Percentiles rank a stretch among this genome's conserved stretches.
Evolutionary conservation across 2,329 filamentous ascomycete species (phyloP).

Genomic region (Chrysosphaeria jannelii): DNA sequence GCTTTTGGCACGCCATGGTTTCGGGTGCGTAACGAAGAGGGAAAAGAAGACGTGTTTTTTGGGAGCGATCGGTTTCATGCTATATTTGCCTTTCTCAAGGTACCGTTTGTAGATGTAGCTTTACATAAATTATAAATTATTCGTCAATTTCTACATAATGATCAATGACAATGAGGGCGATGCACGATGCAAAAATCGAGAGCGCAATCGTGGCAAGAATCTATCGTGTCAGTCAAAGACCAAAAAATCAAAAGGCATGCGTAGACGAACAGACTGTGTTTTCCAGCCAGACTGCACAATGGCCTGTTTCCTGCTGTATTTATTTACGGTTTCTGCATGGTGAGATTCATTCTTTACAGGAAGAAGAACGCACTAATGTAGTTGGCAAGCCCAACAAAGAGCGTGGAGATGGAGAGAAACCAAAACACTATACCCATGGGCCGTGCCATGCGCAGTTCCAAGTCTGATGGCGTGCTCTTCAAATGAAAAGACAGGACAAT

Average conservation of each 20-base stretch:
- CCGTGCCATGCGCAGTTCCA: slow-evolving; percentile 49
- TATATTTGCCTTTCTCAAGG: no score
- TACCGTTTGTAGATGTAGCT: no score
- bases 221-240: slow-evolving; percentile 9
- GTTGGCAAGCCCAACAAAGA: slow-evolving; percentile 52
- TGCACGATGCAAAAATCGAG: no score
- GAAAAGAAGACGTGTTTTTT: slow-evolving; percentile 38
- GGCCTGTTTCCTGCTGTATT: slow-evolving; percentile 49
- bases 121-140: no score
- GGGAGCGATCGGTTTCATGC: slow-evolving; percentile 49
- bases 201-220: slow-evolving; percentile 31
- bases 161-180: no score
- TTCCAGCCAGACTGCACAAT: slow-evolving; percentile 85
- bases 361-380: slow-evolving; percentile 34
- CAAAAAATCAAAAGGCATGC: neutral
- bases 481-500: slow-evolving; percentile 88
- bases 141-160: no score
- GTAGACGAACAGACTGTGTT: slow-evolving; percentile 41
- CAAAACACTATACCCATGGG: slow-evolving; percentile 78
- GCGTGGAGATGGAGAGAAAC: slow-evolving; percentile 46
- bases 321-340: slow-evolving; percentile 31
- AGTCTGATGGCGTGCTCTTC: slow-evolving; percentile 32
- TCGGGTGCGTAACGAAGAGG: slow-evolving; percentile 27
- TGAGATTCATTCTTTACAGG: neutral
- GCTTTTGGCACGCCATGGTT: slow-evolving; percentile 58